phyloP scores from a whole-genome alignment of 768 basidiomycete genomes.

The Collybia sp. region DNA sequence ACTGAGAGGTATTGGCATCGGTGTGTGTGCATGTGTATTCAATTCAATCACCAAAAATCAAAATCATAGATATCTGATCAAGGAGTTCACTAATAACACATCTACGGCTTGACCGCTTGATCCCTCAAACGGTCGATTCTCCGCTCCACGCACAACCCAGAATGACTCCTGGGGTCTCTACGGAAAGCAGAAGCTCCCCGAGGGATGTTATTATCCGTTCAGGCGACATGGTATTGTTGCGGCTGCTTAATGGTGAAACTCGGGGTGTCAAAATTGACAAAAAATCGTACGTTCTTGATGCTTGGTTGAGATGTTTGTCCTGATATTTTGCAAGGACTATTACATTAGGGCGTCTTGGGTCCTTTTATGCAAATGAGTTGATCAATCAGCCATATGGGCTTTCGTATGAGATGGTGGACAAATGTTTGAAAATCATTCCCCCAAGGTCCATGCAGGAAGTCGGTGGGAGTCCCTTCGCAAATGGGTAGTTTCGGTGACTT shows the following conservation, averaged over 20 bases:
- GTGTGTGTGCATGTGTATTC: no score
- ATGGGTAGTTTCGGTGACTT: slow-evolving; percentile 5
- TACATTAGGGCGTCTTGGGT: slow-evolving; percentile 81
- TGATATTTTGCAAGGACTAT: slow-evolving; percentile 44
- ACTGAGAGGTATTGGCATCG: no score
- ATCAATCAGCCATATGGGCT: slow-evolving; percentile 83
- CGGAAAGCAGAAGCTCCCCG: background rate
- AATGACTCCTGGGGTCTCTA: background rate
- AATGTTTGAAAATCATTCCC: slow-evolving; percentile 58
- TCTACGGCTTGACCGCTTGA: slow-evolving; percentile 1
- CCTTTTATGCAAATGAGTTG: slow-evolving; percentile 74
- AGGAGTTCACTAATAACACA: no score
- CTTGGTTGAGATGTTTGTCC: background rate
- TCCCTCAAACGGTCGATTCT: background rate
- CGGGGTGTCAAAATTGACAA: slow-evolving; percentile 70
- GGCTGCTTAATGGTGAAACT: slow-evolving; percentile 75
- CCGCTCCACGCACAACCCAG: no score
- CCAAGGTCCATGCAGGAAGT: slow-evolving; percentile 71
- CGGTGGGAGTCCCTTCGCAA: slow-evolving; percentile 43
- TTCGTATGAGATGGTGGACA: slow-evolving; percentile 80
- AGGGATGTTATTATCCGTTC: slow-evolving; percentile 40
- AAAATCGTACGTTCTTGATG: slow-evolving; percentile 51
- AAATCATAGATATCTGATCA: no score
- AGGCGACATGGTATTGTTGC: slow-evolving; percentile 77
- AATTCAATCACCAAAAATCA: no score